phyloP scores from a whole-genome alignment of 1,139 yeast genomes.

The Pichia sp. region DNA sequence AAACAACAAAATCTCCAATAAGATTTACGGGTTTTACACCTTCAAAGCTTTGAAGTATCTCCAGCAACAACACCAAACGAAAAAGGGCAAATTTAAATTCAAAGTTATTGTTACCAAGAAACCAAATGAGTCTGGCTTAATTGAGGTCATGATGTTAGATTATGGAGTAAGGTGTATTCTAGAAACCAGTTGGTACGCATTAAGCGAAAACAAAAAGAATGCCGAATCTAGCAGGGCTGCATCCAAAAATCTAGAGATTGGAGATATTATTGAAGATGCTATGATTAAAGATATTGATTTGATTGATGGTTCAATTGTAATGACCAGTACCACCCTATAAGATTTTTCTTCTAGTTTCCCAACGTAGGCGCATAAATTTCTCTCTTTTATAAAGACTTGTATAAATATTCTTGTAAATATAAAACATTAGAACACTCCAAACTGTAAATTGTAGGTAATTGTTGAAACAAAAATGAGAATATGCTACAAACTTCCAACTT shows the following conservation, averaged over 20 bases:
- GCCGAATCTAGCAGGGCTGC: slow-evolving; percentile 15
- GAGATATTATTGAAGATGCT: slow-evolving; percentile 32
- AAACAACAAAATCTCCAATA: slow-evolving; percentile 25
- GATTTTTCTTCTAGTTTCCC: no score
- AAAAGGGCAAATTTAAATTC: slow-evolving; percentile 13
- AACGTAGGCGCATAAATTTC: no score
- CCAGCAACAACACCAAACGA: slow-evolving; percentile 15
- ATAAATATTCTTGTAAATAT: no score
- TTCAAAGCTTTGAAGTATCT: slow-evolving; percentile 31
- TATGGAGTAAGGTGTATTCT: slow-evolving; percentile 26
- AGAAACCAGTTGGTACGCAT: slow-evolving; percentile 25
- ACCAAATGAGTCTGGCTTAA: slow-evolving; percentile 30
- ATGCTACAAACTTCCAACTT: no score
- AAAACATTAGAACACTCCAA: no score
- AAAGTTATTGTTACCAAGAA: slow-evolving; percentile 31
- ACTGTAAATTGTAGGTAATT: no score
- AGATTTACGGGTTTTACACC: slow-evolving; percentile 34
- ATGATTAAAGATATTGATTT: slow-evolving; percentile 31
- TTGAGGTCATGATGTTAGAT: slow-evolving; percentile 31
- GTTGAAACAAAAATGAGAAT: no score
- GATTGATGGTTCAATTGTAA: slow-evolving; percentile 29
- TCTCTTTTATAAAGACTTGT: no score
- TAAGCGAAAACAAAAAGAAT: slow-evolving; percentile 20
- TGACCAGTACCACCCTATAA: slow-evolving; percentile 14
- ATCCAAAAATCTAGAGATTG: slow-evolving; percentile 28